These are phyloP conservation scores for Aspergillus ellipticus DNA, from an alignment of 495 filamentous ascomycete genomes.

Conservation along the genomic window DNA sequence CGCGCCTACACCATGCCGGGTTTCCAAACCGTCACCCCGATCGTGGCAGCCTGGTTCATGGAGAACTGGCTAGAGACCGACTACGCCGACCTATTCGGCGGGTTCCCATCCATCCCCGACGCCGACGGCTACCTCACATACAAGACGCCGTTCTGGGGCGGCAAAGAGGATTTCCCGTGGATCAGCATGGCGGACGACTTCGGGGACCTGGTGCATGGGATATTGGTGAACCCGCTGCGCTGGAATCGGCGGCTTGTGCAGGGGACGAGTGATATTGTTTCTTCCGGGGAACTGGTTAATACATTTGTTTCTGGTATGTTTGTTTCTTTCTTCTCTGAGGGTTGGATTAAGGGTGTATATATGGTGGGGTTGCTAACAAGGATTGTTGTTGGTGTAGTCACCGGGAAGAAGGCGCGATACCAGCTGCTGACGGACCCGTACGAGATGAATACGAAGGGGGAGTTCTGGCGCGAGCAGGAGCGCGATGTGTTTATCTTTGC, in stretches of 20 bases:
- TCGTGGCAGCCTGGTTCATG: slow-evolving; percentile 24
- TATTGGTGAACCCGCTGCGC: slow-evolving; percentile 24
- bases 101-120: slow-evolving; percentile 24
- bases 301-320: not conserved
- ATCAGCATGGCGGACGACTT: slow-evolving; percentile 27
- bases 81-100: slow-evolving; percentile 24
- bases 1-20: slow-evolving; percentile 16
- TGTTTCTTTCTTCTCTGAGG: not conserved
- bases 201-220: slow-evolving; percentile 32
- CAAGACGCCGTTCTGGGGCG: slow-evolving; percentile 23
- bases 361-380: not conserved
- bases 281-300: not conserved
- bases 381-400: not conserved
- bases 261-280: slow-evolving; percentile 8
- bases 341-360: not conserved
- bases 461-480: not conserved
- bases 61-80: slow-evolving; percentile 24
- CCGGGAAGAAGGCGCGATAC: not conserved
- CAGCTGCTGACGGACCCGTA: not conserved
- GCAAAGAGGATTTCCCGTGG: slow-evolving; percentile 26
- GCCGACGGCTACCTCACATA: slow-evolving; percentile 20
- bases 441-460: not conserved
- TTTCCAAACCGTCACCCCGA: slow-evolving; percentile 21
- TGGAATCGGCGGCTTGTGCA: slow-evolving; percentile 9
- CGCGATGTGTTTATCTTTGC: not conserved